Conservation (phyloP, 352 stramenopile species). For the Globisporangium polare region DNA sequence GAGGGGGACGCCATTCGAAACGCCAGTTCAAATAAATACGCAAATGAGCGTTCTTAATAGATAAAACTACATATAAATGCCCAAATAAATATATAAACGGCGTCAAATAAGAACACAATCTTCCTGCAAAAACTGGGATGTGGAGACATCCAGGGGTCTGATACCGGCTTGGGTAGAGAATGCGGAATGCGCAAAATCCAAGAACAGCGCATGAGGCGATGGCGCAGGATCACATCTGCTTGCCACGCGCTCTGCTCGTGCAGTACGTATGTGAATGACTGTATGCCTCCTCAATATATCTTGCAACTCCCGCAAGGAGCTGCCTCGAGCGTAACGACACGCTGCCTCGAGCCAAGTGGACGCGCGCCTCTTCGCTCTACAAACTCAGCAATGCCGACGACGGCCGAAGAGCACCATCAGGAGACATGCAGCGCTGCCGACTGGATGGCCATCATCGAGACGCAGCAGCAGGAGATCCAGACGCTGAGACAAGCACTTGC, state of each 20-base stretch:
- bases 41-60: not conserved
- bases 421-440: constrained; percentile 7
- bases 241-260: too few species aligned
- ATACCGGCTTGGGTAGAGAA: too few species aligned
- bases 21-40: not conserved
- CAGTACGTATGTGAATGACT: too few species aligned
- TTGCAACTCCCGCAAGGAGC: not conserved
- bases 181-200: too few species aligned
- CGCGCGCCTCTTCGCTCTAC: not conserved
- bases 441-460: constrained; percentile 41
- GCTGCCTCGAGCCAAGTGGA: not conserved
- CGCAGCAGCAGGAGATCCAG: constrained; percentile 48
- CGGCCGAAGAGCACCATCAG: not conserved
- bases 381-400: not conserved
- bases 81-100: too few species aligned
- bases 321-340: not conserved
- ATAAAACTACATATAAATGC: not conserved
- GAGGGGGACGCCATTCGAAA: not conserved
- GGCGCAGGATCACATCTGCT: too few species aligned
- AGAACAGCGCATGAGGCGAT: too few species aligned
- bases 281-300: too few species aligned
- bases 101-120: too few species aligned
- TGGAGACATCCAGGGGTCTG: too few species aligned
- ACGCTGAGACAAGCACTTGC: constrained; percentile 21
- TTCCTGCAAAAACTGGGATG: too few species aligned